A percentile compares a stretch with the other conserved stretches of the same genome.
phyloP scores from a whole-genome alignment of 2,329 filamentous ascomycete species.

The Nigrospora osmanthi region DNA sequence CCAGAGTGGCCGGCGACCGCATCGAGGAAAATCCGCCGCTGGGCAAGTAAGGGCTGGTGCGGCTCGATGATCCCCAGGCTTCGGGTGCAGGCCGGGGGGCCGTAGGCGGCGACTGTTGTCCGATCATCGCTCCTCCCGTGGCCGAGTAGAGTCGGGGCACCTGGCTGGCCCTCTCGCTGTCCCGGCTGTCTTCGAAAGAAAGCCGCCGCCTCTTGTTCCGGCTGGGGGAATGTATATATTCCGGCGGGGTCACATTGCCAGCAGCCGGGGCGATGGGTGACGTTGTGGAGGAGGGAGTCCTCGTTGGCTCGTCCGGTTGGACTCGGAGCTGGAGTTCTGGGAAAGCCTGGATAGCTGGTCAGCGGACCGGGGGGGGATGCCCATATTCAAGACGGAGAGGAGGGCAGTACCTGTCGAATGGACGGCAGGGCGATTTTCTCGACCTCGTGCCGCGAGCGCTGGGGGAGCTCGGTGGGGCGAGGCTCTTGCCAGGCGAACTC shows the following conservation, averaged over 20 bases:
- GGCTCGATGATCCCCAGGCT: conserved; percentile 25
- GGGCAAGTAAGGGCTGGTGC: conserved; percentile 25
- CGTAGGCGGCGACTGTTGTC: conserved; percentile 27
- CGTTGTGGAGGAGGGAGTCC: conserved; percentile 22
- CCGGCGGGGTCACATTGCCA: conserved; percentile 28
- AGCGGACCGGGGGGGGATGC: conserved; percentile 11
- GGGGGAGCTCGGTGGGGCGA: conserved; percentile 24
- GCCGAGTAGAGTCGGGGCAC: conserved; percentile 38
- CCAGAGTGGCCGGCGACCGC: conserved; percentile 19
- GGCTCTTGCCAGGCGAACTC: conserved; percentile 30
- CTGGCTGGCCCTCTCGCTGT: conserved; percentile 30
- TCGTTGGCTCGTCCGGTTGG: conserved; percentile 21
- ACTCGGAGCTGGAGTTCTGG: conserved; percentile 33
- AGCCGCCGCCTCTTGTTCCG: conserved; percentile 39
- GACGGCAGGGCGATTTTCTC: conserved; percentile 39
- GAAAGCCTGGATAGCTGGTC: conserved; percentile 25
- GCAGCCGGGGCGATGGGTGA: conserved; percentile 23
- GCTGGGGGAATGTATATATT: conserved; percentile 42
- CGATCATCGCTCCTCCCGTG: conserved; percentile 15
- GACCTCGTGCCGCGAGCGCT: conserved; percentile 27
- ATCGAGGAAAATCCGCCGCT: conserved; percentile 21
- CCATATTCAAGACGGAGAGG: not conserved
- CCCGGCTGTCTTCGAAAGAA: conserved; percentile 31
- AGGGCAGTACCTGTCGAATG: conserved; percentile 41
- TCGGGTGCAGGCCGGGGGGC: conserved; percentile 19